These are phyloP conservation scores for Talaromyces sp. DNA, from an alignment of 2,329 filamentous ascomycete genomes.

Conservation along the genomic window DNA sequence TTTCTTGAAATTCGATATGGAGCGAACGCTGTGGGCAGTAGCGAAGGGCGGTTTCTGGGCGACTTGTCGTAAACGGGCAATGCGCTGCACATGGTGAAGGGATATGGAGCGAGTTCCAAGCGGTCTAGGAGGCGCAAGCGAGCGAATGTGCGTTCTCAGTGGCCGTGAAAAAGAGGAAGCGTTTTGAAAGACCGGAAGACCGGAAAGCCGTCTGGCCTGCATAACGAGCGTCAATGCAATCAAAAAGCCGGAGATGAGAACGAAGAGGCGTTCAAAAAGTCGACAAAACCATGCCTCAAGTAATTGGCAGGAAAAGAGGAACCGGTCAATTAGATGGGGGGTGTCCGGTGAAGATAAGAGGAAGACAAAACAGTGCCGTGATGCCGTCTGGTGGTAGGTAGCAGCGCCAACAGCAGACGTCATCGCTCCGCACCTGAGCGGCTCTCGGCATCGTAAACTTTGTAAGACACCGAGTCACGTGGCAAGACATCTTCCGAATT, in stretches of 20 bases:
- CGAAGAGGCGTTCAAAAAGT: neutral
- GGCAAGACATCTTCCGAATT: neutral
- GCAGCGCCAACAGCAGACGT: neutral
- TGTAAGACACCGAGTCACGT: neutral
- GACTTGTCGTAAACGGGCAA: conserved; percentile 11
- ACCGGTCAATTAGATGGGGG: neutral
- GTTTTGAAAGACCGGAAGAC: neutral
- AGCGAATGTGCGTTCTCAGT: neutral
- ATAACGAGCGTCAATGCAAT: conserved; percentile 2
- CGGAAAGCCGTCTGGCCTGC: conserved; percentile 9
- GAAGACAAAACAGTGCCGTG: neutral
- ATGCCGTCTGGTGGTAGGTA: neutral
- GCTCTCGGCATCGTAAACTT: neutral
- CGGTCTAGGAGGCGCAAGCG: neutral
- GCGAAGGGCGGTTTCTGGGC: conserved; percentile 13
- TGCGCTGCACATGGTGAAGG: conserved; percentile 1
- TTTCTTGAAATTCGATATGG: conserved; percentile 24
- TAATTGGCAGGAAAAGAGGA: neutral
- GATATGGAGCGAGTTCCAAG: conserved; percentile 3
- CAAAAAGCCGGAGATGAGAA: neutral
- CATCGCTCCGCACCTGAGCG: neutral
- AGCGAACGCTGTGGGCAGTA: conserved; percentile 20
- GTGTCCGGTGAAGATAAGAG: neutral
- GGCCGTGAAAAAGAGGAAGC: conserved; percentile 1
- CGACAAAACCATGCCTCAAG: conserved; percentile 2